Percentiles rank a stretch among this genome's conserved stretches.
These are phyloP conservation scores for Polygonum maritimum DNA, from an alignment of 148 eudicot genomes.

Conservation along the genomic window DNA sequence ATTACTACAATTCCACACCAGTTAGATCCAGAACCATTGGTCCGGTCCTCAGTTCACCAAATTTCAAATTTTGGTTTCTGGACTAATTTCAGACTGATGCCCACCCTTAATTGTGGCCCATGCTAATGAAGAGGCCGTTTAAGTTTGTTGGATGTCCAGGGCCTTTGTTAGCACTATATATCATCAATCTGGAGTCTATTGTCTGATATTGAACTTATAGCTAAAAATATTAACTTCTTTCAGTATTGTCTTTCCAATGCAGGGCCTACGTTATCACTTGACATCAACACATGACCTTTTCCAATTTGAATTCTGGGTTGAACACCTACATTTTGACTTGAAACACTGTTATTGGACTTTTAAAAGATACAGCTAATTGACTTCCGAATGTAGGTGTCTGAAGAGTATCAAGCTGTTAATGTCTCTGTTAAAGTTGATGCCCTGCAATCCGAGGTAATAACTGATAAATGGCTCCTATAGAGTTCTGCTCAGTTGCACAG, in stretches of 20 bases:
- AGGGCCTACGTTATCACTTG: slow-evolving; percentile 83
- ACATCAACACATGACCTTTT: slow-evolving; percentile 76
- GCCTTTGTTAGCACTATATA: background rate
- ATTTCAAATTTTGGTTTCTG: background rate
- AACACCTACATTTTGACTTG: slow-evolving; percentile 24
- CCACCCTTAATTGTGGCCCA: background rate
- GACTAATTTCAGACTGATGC: background rate
- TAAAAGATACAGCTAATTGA: slow-evolving; percentile 11
- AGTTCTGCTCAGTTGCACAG: background rate
- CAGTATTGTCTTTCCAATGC: slow-evolving; percentile 14
- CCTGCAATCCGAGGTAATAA: slow-evolving; percentile 56
- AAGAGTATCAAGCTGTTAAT: slow-evolving; percentile 70
- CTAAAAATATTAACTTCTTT: background rate
- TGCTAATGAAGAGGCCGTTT: background rate
- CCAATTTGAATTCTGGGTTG: slow-evolving; percentile 85
- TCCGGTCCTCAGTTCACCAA: background rate
- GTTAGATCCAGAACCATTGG: background rate
- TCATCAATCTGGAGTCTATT: slow-evolving; percentile 3
- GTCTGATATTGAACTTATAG: background rate
- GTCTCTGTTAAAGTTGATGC: slow-evolving; percentile 64
- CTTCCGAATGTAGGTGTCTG: slow-evolving; percentile 38
- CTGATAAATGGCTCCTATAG: background rate
- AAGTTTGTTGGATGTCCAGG: background rate
- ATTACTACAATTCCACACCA: background rate
- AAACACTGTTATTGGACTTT: background rate